phyloP scores from a whole-genome alignment of 352 stramenopile genomes.

The Pythium monospermum region DNA sequence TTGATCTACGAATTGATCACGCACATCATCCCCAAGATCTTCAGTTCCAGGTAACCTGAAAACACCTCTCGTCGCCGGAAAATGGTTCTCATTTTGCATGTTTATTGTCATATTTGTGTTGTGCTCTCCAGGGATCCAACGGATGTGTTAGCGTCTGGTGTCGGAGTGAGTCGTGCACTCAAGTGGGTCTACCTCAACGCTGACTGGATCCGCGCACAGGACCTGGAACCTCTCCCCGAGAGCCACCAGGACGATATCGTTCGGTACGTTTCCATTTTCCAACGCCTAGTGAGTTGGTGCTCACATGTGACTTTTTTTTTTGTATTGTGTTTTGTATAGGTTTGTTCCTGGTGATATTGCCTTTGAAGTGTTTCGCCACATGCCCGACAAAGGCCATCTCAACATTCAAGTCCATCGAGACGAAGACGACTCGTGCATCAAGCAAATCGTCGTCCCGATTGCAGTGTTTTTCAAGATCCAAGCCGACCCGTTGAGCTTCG shows the following conservation, averaged over 20 bases:
- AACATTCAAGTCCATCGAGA: slow-evolving; percentile 54
- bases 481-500: slow-evolving; percentile 84
- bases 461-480: slow-evolving; percentile 80
- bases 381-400: slow-evolving; percentile 75
- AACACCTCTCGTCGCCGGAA: neutral
- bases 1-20: slow-evolving; percentile 78
- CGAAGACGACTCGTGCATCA: slow-evolving; percentile 49
- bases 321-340: slow-evolving; percentile 23
- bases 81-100: too few species aligned
- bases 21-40: slow-evolving; percentile 71
- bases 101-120: neutral
- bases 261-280: slow-evolving; percentile 23
- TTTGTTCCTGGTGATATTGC: slow-evolving; percentile 51
- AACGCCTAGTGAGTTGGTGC: neutral
- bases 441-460: slow-evolving; percentile 52
- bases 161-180: slow-evolving; percentile 64
- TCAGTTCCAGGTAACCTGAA: slow-evolving; percentile 42
- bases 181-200: slow-evolving; percentile 87
- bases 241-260: slow-evolving; percentile 21
- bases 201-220: slow-evolving; percentile 76
- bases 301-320: neutral
- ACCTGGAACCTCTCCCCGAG: slow-evolving; percentile 41
- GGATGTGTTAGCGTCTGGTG: slow-evolving; percentile 62
- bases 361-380: slow-evolving; percentile 84
- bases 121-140: slow-evolving; percentile 44